Conservation (phyloP, 495 filamentous ascomycete genomes). For the Xylaria telfairii region DNA sequence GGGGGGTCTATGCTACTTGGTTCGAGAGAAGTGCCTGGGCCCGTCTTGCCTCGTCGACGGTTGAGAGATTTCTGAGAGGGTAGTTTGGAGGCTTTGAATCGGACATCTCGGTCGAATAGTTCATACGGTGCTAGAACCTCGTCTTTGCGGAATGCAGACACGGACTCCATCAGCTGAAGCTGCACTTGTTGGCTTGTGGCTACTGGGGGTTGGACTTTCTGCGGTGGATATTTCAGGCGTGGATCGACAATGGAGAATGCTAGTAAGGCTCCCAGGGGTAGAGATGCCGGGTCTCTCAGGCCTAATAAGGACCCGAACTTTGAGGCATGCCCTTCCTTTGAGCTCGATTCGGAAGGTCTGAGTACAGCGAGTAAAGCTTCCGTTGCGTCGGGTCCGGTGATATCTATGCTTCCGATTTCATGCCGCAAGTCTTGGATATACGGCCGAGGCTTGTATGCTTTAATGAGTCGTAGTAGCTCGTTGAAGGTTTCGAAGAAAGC, state of each 20-base stretch:
- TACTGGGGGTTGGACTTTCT: slow-evolving; percentile 45
- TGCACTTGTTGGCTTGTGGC: slow-evolving; percentile 59
- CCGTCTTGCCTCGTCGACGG: slow-evolving; percentile 72
- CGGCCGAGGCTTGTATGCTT: slow-evolving; percentile 72
- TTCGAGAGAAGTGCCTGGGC: slow-evolving; percentile 68
- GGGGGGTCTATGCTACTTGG: slow-evolving; percentile 71
- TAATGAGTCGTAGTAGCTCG: slow-evolving; percentile 71
- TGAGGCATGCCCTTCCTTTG: slow-evolving; percentile 53
- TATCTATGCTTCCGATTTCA: slow-evolving; percentile 92
- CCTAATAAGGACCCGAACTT: slow-evolving; percentile 70
- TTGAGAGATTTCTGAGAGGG: slow-evolving; percentile 87
- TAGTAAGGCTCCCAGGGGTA: slow-evolving; percentile 76
- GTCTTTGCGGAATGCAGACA: slow-evolving; percentile 77
- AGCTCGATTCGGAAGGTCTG: slow-evolving; percentile 54
- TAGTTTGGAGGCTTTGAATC: slow-evolving; percentile 64
- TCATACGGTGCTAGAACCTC: slow-evolving; percentile 55
- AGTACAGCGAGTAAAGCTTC: slow-evolving; percentile 79
- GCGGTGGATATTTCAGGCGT: slow-evolving; percentile 75
- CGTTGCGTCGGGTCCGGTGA: slow-evolving; percentile 82
- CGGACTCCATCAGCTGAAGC: slow-evolving; percentile 50
- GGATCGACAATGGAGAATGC: slow-evolving; percentile 80
- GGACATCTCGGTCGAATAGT: slow-evolving; percentile 72
- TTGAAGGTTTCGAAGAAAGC: slow-evolving; percentile 86
- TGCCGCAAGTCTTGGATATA: slow-evolving; percentile 89
- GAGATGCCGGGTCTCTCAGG: slow-evolving; percentile 75